Evolutionary conservation across 768 basidiomycete genomes (phyloP).

Genomic region (Trametes elegans): DNA sequence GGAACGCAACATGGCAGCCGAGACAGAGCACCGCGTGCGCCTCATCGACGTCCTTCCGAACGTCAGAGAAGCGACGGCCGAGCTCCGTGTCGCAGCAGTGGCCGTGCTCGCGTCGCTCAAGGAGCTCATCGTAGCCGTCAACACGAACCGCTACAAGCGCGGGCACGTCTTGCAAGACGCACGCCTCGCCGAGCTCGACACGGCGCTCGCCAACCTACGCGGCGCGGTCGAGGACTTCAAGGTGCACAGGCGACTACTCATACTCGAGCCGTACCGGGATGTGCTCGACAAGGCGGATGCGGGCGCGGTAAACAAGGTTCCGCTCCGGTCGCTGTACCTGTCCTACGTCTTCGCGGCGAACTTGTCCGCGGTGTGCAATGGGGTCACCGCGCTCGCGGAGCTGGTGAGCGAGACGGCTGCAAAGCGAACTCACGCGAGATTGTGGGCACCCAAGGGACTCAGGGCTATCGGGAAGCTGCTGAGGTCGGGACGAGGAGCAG

Average conservation of each 20-base stretch:
- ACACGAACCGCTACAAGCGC: conserved; percentile 34
- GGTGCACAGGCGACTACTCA: conserved; percentile 30
- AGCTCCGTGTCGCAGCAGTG: conserved; percentile 34
- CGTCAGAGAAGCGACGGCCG: conserved; percentile 33
- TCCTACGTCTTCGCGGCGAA: conserved; percentile 50
- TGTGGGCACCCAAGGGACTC: conserved; percentile 53
- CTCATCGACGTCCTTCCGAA: conserved; percentile 36
- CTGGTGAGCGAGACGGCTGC: conserved; percentile 35
- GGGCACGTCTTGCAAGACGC: conserved; percentile 13
- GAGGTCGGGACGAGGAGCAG: conserved; percentile 1
- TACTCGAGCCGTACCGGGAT: conserved; percentile 44
- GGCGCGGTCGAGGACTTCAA: conserved; percentile 34
- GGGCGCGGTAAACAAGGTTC: conserved; percentile 21
- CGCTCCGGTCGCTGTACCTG: conserved; percentile 44
- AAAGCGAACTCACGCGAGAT: conserved; percentile 37
- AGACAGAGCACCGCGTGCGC: conserved; percentile 31
- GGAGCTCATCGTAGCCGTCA: conserved; percentile 32
- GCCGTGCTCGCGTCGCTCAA: conserved; percentile 28
- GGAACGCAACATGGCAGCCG: conserved; percentile 26
- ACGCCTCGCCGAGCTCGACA: conserved; percentile 16
- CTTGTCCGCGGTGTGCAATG: conserved; percentile 38
- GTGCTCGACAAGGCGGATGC: conserved; percentile 33
- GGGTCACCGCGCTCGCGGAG: conserved; percentile 37
- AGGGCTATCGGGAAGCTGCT: conserved; percentile 32
- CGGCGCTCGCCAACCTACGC: conserved; percentile 7